Evolutionary conservation across 148 eudicot species (phyloP), one percentile per base, ranked within the genome.

Genomic region (Fallopia convolvulus): DNA sequence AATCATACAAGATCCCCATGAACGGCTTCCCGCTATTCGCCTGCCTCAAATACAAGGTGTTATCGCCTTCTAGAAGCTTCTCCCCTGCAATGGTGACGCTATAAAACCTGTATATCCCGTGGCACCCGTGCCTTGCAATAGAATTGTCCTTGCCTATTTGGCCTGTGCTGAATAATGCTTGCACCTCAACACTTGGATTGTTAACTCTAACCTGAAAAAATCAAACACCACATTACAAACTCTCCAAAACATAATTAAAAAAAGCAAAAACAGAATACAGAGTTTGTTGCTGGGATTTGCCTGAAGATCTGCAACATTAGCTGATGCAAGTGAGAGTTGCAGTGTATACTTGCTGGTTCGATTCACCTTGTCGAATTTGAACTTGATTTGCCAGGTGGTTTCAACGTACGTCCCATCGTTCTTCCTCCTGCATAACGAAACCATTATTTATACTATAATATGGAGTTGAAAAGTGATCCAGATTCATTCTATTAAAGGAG

Each of bases 1-100:
- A 83, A 46, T 83, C 85, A 13, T 83, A 83, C 74, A 83, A 70
- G 75, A 83, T 58, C 73, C 82, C 82, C 56, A 78, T 78, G 79
- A 80, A 80, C 70, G 83, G 83, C 71, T 33, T 56, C 18, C 73
- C 76, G 33, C 58, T 55, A 76, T 82, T 81, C 47, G 79, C 79
- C 70, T 80, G 85, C 55, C 75, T 78, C 78, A 83, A 30, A 72
- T 74, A 83, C 39, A 83, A 14, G 9, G 79, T 78, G 42, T 83
- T 83, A 10, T 78, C 70, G 36, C 81, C 85, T 75, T 80, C 47
- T 75, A 14, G 41, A 75, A 83, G 65, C 44, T 46, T 61, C 55
- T 48, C 21, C 23, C 83, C 56, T 13, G 77, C 77, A 32, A 83
- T 44, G 66, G 75, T 75, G 48, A 75, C 77, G 33, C 52, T 61